Conservation (phyloP, 2,329 filamentous ascomycete species). For the Neofusicoccum kwambonambiense region DNA sequence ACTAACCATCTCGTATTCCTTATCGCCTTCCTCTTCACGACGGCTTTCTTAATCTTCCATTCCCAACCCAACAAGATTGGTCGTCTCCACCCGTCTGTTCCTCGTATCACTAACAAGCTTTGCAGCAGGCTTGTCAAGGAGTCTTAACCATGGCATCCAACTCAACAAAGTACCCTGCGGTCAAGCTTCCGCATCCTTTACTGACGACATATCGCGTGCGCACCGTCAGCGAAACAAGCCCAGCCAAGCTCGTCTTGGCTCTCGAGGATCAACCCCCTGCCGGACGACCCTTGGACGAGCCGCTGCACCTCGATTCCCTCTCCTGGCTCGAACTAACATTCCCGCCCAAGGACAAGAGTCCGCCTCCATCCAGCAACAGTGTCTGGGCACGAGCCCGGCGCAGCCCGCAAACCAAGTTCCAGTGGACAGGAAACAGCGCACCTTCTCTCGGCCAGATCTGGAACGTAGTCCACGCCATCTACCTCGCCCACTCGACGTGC, state of each 20-base stretch:
- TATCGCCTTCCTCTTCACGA: too few species aligned
- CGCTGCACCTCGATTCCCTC: slow-evolving; percentile 30
- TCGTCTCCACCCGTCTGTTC: too few species aligned
- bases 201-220: slow-evolving; percentile 32
- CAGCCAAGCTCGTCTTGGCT: background rate
- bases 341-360: slow-evolving; percentile 25
- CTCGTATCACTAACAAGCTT: too few species aligned
- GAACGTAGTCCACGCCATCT: slow-evolving; percentile 48
- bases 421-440: slow-evolving; percentile 38
- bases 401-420: slow-evolving; percentile 42
- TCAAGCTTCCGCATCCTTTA: slow-evolving; percentile 33
- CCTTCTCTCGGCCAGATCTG: slow-evolving; percentile 49
- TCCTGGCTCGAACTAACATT: slow-evolving; percentile 25
- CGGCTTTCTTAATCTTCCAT: too few species aligned
- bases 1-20: too few species aligned
- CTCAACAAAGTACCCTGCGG: background rate
- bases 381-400: slow-evolving; percentile 47
- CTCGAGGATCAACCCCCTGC: background rate
- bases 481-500: slow-evolving; percentile 43
- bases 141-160: background rate
- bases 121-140: too few species aligned
- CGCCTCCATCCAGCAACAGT: slow-evolving; percentile 35
- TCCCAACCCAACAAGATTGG: too few species aligned
- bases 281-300: slow-evolving; percentile 27
- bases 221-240: background rate